phyloP scores from a whole-genome alignment of 768 basidiomycete species.

The Lactarius sp. region DNA sequence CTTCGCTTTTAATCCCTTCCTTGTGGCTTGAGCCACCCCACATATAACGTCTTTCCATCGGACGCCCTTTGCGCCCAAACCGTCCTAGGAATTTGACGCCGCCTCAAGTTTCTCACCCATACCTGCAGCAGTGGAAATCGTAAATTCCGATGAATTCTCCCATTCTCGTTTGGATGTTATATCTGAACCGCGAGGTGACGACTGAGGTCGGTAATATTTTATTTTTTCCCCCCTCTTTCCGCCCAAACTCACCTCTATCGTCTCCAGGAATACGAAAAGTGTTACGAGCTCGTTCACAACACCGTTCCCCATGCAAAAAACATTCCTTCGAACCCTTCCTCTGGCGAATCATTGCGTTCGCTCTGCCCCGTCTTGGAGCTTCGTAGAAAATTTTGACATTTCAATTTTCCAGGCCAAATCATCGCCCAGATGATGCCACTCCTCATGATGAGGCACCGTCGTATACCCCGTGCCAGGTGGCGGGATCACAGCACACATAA shows the following conservation, averaged over 20 bases:
- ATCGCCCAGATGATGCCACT: conserved; percentile 72
- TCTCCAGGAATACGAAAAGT: conserved; percentile 67
- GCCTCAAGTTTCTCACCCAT: background rate
- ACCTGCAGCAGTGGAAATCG: background rate
- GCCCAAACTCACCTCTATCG: too few species aligned
- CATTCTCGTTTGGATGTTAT: conserved; percentile 77
- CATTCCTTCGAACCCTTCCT: conserved; percentile 49
- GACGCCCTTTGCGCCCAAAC: conserved; percentile 14
- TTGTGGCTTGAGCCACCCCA: conserved; percentile 2
- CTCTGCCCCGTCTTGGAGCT: conserved; percentile 19
- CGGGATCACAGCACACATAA: conserved; percentile 52
- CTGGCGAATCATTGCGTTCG: conserved; percentile 66
- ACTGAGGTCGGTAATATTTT: conserved; percentile 43
- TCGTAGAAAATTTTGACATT: conserved; percentile 17
- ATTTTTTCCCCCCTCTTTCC: background rate
- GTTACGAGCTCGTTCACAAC: conserved; percentile 52
- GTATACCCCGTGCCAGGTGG: conserved; percentile 74
- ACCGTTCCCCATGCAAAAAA: conserved; percentile 52
- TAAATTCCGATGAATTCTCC: conserved; percentile 46
- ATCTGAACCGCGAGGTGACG: conserved; percentile 67
- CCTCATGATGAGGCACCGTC: conserved; percentile 81
- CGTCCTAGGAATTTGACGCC: conserved; percentile 23
- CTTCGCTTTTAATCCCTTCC: background rate
- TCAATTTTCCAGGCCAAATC: conserved; percentile 47
- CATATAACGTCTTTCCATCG: conserved; percentile 12